phyloP scores from a whole-genome alignment of 140 eudicot species.

The Eryngium alpinum region DNA sequence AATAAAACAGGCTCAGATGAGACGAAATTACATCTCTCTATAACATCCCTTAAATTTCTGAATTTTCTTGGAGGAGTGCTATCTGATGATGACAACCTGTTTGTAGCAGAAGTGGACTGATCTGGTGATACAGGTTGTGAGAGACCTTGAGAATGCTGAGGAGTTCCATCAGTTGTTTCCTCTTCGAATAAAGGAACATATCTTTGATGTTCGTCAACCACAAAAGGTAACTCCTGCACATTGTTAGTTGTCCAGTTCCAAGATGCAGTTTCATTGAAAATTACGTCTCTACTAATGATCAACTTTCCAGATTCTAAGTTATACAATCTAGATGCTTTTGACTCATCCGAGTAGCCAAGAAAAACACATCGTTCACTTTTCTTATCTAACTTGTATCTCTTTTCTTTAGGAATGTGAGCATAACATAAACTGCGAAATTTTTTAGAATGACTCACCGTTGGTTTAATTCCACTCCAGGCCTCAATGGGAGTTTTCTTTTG shows the following conservation, averaged over 20 bases:
- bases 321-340: not conserved
- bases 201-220: not conserved
- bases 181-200: not conserved
- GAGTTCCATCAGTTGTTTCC: not conserved
- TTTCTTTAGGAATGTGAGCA: conserved; percentile 6
- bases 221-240: not conserved
- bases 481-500: conserved; percentile 11
- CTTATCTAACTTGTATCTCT: not conserved
- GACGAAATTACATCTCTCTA: not conserved
- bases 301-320: not conserved
- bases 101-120: too few relatives aligned
- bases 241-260: not conserved
- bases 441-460: not conserved
- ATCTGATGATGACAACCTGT: too few relatives aligned
- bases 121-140: too few relatives aligned
- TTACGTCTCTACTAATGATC: not conserved
- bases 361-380: not conserved
- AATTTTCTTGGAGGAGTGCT: too few relatives aligned
- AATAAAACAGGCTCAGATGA: not conserved
- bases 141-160: not conserved
- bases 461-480: conserved; percentile 14
- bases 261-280: not conserved
- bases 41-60: too few relatives aligned
- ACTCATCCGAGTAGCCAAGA: not conserved
- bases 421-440: conserved; percentile 6